Percentiles rank a stretch among this genome's conserved stretches.
These are phyloP conservation scores for Teratosphaeria zuluensis DNA, from an alignment of 2,329 filamentous ascomycete genomes.

Conservation along the genomic window DNA sequence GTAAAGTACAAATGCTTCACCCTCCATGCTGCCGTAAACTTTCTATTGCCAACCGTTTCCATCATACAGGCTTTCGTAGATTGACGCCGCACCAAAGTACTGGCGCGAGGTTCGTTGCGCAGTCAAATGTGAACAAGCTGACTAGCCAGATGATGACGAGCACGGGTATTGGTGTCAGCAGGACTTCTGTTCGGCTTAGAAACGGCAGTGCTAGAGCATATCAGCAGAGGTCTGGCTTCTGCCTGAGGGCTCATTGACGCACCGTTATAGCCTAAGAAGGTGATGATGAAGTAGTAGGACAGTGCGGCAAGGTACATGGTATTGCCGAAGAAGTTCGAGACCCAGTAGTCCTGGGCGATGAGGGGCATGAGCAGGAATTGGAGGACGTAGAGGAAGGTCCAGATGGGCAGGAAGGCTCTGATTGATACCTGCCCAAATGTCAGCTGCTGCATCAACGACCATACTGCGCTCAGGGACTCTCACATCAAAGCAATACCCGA, in stretches of 20 bases:
- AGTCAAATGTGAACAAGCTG: slow-evolving; percentile 42
- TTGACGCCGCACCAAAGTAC: slow-evolving; percentile 41
- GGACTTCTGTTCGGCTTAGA: slow-evolving; percentile 55
- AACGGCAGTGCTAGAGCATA: slow-evolving; percentile 48
- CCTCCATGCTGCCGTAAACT: background rate
- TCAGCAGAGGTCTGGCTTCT: background rate
- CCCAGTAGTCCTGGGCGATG: slow-evolving; percentile 44
- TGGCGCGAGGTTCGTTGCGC: slow-evolving; percentile 42
- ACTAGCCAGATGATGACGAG: slow-evolving; percentile 50
- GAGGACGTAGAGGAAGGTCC: slow-evolving; percentile 56
- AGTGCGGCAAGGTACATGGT: slow-evolving; percentile 56
- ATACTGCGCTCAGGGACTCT: slow-evolving; percentile 22
- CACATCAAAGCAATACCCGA: slow-evolving; percentile 63
- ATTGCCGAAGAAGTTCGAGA: slow-evolving; percentile 53
- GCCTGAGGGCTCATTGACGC: slow-evolving; percentile 8
- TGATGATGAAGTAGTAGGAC: slow-evolving; percentile 59
- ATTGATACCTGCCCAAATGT: slow-evolving; percentile 44
- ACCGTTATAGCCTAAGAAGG: slow-evolving; percentile 59
- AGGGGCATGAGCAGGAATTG: slow-evolving; percentile 59
- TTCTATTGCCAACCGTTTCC: background rate
- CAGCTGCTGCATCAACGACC: background rate
- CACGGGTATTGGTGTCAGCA: slow-evolving; percentile 52
- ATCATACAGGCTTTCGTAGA: slow-evolving; percentile 32
- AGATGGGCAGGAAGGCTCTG: slow-evolving; percentile 57
- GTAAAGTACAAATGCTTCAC: background rate